Conservation (phyloP, 1,284 basidiomycete genomes). For the Sanguinoderma infundibulare region DNA sequence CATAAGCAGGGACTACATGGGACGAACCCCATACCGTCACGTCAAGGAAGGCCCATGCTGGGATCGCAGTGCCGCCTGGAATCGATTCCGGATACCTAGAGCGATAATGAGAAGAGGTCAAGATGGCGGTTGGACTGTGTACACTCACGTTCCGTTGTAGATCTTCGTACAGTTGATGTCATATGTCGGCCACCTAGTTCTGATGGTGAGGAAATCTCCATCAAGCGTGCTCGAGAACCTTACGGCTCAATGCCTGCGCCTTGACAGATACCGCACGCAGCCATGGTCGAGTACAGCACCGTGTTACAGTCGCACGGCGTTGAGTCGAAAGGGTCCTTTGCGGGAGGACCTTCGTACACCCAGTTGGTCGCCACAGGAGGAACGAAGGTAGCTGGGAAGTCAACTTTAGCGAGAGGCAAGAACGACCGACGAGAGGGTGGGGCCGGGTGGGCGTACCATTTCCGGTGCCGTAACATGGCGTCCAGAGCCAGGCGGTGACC, state of each 20-base stretch:
- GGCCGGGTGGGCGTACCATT: not conserved
- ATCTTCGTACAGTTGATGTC: not conserved
- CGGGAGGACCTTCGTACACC: not conserved
- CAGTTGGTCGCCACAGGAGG: not conserved
- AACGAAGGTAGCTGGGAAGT: not conserved
- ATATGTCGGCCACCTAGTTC: not conserved
- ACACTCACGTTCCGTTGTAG: not conserved
- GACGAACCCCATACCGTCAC: not conserved
- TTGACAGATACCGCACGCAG: slow-evolving; percentile 8
- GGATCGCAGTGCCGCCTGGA: slow-evolving; percentile 1
- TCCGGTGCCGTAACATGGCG: not conserved
- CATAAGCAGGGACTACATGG: not conserved
- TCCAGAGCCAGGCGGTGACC: slow-evolving; percentile 5
- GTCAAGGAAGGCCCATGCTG: slow-evolving; percentile 2
- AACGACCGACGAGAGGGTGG: too few relatives aligned
- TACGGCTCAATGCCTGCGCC: not conserved
- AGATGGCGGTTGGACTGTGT: not conserved
- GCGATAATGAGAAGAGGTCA: not conserved
- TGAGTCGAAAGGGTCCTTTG: not conserved
- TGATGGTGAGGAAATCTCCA: not conserved
- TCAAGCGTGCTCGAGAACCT: not conserved
- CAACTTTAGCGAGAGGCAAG: too few relatives aligned
- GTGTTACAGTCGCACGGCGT: slow-evolving; percentile 7
- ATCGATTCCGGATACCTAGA: not conserved
- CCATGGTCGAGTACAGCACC: slow-evolving; percentile 3